Evolutionary conservation across 2,329 filamentous ascomycete species (phyloP), one percentile per base, ranked within the genome.

Genomic region (Zymoseptoria brevis): DNA sequence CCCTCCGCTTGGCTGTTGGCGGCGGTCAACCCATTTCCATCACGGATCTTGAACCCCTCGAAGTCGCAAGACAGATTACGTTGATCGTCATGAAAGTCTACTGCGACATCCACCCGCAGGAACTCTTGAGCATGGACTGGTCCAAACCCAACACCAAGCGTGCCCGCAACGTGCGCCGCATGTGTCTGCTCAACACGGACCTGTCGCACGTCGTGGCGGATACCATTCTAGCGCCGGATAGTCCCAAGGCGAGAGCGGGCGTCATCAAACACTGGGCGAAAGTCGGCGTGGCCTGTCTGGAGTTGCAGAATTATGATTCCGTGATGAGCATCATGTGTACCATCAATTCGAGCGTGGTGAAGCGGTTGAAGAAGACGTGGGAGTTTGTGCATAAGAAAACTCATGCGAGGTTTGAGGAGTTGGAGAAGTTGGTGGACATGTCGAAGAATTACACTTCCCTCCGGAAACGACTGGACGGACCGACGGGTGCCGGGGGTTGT

Each of bases 191-290:
- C 49, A 96, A 93, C 2, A 99, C 91, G 0, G 92, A 96, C 64
- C 79, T 99, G 19, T 91, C 93, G 4, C 94, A 96, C 69, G 79
- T 97, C 48, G 94, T 99, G 9, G 89, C 90, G 0, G 93, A 97
- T 71, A 95, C 89, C 0, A 96, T 99, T 67, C 82, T 99, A 13
- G 85, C 89, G 58, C 83, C 90, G 59, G 83, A 89, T n/a, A 94
- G 97, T 72, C 86, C 88, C 24, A 97, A 97, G 82, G 96, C 93
- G 78, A 85, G 94, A 24, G 93, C 94, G 0, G 78, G 83, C 1
- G 84, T 91, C 56, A 94, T 99, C 77, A 97, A 99, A 78, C 92
- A 97, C 68, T 99, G 94, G 94, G 89, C 96, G 72, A 99, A 97
- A 79, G 86, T 97, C 66, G 90, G 90, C 0, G 83, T 88, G 67